These are phyloP conservation scores for Fusarium humuli DNA, from an alignment of 2,329 filamentous ascomycete genomes.

Conservation along the genomic window DNA sequence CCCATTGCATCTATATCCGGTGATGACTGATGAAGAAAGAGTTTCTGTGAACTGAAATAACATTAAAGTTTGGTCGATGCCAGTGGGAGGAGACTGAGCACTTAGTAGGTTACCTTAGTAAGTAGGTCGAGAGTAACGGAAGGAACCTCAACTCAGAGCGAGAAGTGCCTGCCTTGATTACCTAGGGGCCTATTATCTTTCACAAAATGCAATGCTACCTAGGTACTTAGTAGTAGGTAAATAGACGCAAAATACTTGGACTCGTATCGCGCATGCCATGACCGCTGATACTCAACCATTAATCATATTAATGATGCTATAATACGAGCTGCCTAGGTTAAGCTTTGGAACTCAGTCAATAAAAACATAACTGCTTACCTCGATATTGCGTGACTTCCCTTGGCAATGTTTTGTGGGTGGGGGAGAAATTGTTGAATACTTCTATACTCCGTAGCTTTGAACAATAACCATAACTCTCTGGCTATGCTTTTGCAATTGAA, in stretches of 20 bases:
- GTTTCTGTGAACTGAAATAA: background rate
- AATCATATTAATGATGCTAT: background rate
- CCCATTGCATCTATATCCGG: constrained; percentile 8
- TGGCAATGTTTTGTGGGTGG: background rate
- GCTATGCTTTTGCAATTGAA: too few species aligned
- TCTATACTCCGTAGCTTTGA: background rate
- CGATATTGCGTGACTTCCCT: background rate
- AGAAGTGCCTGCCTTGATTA: background rate
- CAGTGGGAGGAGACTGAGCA: constrained; percentile 2
- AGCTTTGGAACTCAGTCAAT: background rate
- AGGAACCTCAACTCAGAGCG: background rate
- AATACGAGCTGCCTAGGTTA: background rate
- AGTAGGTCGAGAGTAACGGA: background rate
- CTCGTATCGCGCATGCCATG: background rate
- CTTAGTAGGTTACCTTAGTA: background rate
- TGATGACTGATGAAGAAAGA: background rate
- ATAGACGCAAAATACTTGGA: background rate
- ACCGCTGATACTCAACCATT: background rate
- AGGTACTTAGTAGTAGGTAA: background rate
- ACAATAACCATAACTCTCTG: too few species aligned
- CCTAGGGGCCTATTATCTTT: background rate
- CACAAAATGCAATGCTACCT: background rate
- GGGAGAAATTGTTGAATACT: background rate
- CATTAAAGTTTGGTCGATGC: background rate
- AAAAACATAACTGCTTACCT: background rate